A percentile compares a stretch with the other conserved stretches of the same genome.
Evolutionary conservation across 2,329 filamentous ascomycete genomes (phyloP).

Genomic region (Aspergillus costaricaensis): DNA sequence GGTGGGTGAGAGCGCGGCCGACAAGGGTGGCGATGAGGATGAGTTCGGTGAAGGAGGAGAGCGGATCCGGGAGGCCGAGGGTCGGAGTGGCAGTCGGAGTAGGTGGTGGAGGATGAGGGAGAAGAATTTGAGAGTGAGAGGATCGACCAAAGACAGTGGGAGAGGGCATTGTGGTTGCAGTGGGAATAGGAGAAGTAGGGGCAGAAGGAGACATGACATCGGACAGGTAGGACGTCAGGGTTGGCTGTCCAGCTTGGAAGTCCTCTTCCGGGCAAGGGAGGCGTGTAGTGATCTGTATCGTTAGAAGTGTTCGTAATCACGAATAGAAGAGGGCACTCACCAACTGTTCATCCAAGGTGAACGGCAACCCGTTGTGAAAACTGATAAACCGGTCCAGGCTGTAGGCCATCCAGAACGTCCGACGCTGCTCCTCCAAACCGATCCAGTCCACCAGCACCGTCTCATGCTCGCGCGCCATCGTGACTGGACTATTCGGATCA

Average conservation of each 20-base stretch:
- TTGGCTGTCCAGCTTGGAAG: slow-evolving; percentile 38
- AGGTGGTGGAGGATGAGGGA: background rate
- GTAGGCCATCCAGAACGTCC: slow-evolving; percentile 47
- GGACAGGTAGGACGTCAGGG: slow-evolving; percentile 31
- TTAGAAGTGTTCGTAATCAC: background rate
- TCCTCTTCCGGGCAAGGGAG: slow-evolving; percentile 39
- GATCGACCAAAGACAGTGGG: background rate
- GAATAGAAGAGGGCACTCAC: slow-evolving; percentile 15
- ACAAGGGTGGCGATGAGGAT: slow-evolving; percentile 35
- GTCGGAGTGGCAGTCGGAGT: background rate
- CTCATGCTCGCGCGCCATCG: slow-evolving; percentile 15
- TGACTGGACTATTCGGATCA: slow-evolving; percentile 20
- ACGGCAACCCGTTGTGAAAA: slow-evolving; percentile 32
- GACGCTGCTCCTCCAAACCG: slow-evolving; percentile 37
- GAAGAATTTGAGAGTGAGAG: background rate
- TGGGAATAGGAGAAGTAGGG: background rate
- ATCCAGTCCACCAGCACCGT: slow-evolving; percentile 25
- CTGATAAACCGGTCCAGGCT: slow-evolving; percentile 41
- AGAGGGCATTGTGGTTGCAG: background rate
- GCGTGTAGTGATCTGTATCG: slow-evolving; percentile 35
- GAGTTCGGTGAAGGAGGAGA: slow-evolving; percentile 36
- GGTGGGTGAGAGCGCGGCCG: slow-evolving; percentile 21
- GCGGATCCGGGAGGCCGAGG: slow-evolving; percentile 8
- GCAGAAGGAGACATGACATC: slow-evolving; percentile 30
- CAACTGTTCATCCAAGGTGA: slow-evolving; percentile 31